Conservation (phyloP, 2,329 filamentous ascomycete genomes). For the Eutypella sp. region DNA sequence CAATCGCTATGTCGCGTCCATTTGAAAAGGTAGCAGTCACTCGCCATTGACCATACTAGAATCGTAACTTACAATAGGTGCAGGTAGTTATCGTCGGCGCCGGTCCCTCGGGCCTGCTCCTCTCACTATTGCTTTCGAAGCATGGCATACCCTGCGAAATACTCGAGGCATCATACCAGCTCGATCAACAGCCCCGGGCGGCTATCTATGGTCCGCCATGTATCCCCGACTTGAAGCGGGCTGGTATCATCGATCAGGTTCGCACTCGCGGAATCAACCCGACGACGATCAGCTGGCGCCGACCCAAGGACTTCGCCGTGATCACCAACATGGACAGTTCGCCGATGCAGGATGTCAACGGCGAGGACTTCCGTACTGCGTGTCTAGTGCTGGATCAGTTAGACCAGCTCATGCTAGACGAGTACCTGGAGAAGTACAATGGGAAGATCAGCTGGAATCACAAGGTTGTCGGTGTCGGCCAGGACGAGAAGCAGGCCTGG, state of each 20-base stretch:
- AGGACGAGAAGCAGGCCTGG: conserved; percentile 41
- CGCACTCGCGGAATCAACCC: conserved; percentile 33
- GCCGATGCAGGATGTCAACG: conserved; percentile 31
- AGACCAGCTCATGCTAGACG: conserved; percentile 38
- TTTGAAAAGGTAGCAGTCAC: no score
- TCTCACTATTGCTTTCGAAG: conserved; percentile 48
- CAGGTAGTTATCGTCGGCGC: conserved; percentile 44
- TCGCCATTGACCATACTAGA: no score
- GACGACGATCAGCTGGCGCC: conserved; percentile 36
- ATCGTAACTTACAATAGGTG: no score
- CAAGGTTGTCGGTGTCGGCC: conserved; percentile 40
- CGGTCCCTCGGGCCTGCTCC: conserved; percentile 44
- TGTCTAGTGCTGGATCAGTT: conserved; percentile 39
- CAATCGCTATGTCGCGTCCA: no score
- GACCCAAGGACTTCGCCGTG: conserved; percentile 26
- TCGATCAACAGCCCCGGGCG: conserved; percentile 57
- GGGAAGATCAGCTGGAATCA: conserved; percentile 41
- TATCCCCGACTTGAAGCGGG: conserved; percentile 52
- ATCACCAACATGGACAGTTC: conserved; percentile 33
- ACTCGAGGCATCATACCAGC: conserved; percentile 48
- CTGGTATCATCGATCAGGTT: conserved; percentile 46
- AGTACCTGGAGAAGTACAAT: conserved; percentile 28
- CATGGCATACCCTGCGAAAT: conserved; percentile 48
- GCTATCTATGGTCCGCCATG: conserved; percentile 57
- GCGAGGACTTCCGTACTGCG: conserved; percentile 34